Base-by-base conservation (phyloP, 2,329 filamentous ascomycete genomes). In the Beauveria australis region DNA sequence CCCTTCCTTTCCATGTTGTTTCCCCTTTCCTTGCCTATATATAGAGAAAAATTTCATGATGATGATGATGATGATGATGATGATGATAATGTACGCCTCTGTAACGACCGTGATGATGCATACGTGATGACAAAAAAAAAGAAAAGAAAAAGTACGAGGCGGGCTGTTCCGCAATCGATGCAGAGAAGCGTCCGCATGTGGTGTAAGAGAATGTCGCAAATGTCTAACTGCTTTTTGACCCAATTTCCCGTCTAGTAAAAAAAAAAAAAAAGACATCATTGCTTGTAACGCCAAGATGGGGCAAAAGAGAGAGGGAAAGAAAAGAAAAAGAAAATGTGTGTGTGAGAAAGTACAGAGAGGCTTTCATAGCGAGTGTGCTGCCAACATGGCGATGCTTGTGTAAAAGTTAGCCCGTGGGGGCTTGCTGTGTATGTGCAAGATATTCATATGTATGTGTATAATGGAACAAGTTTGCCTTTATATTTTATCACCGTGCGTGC, bases 401-500 rank as follows among this genome's bases (percentile, higher is more conserved):
- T 55, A 40, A 22, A 16, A 48, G 19, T 33, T 19, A 14, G 28
- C 57, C 57, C 47, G 49, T 30, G 28, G 19, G 57, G 40, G 49
- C 46, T 10, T 54, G 16, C 30, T 54, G 16, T 41, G 43, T 53
- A 24, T 24, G 30, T n/a, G n/a, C 24, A 55, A 48, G 8, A 24
- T 48, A 47, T 40, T 30, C 28, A 46, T 51, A 56, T 58, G 19
- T 40, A 51, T 28, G 60, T 16, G 24, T 33, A 22, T 52, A 30
- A 53, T 53, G 40, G 7, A 46, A 37, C 33, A 26, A 24, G 28
- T 14, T 7, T 22, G 14, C 8, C 10, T 48, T 52, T 47, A 63
- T 33, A 52, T 60, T 53, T 53, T 46, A 53, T 61, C 57, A 41
- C 58, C 57, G n/a, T 59, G 48, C 10, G 64, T 66, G 64, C 72